Base-by-base conservation (phyloP, 306 rosid genomes). In the Oemleria cerasiformis region DNA sequence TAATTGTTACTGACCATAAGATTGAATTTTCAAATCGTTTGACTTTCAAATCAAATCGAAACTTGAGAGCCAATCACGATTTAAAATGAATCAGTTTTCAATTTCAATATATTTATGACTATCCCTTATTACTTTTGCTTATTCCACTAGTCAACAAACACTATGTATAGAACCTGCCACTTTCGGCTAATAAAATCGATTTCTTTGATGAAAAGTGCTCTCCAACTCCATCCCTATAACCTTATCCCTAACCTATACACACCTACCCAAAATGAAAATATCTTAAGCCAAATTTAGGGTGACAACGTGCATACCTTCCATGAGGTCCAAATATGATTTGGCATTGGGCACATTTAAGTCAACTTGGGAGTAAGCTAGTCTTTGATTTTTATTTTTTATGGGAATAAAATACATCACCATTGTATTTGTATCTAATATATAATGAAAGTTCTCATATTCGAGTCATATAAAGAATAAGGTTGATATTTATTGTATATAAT, bases 101-200 rank as follows among this genome's bases (percentile, higher is more conserved):
- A 25, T 25, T 25, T 25, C 30, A 25, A 25, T n/a, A n/a, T n/a
- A 25, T 25, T 25, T 25, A 25, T 25, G 30, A 1, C n/a, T n/a
- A n/a, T n/a, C n/a, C n/a, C n/a, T n/a, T n/a, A 25, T 25, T 56
- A 17, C 16, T 4, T 2, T 44, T 68, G 42, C 45, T 34, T 36
- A 45, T 30, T 53, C 81, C 81, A 76, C 77, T 50, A 49, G 47
- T 68, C 8, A 11, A n/a, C 42, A 53, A 6, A 11, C 15, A 25
- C n/a, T n/a, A n/a, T 45, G 30, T 21, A 39, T 20, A 49, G 42
- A 4, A 9, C 44, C 43, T 43, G 16, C 12, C 78, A 69, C 84
- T 84, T 83, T 75, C 78, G 71, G 82, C 69, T 53, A 25, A 30
- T 71, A 59, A 82, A 11, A 72, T 73, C 72, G 8, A 41, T 78